Evolutionary conservation across 2,329 filamentous ascomycete species (phyloP), one percentile per base, ranked within the genome.

Genomic region (Calonectria honghensis): DNA sequence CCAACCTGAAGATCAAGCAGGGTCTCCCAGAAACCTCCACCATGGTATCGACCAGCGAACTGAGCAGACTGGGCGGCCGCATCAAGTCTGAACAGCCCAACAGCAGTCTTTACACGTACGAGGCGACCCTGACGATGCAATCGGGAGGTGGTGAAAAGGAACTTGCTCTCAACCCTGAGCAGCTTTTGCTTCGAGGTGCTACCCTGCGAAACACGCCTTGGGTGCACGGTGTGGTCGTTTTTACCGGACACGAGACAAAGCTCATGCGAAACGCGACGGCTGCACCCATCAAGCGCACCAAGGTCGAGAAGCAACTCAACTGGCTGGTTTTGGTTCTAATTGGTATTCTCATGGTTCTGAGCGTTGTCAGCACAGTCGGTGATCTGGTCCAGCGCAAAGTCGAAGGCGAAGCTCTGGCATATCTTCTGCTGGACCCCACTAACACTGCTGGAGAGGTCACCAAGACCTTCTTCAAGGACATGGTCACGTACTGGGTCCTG

Each of bases 1-100:
- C 97, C 27, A 99, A 99, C 83, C 88, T 99, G 79, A 99, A 99
- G 87, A 98, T 99, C 87, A 99, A 99, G 87, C 97, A 99, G 87
- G 96, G 93, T 2, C 93, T 98, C 69, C 96, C 97, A 0, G 97
- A 99, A 87, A 99, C 97, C 0, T 93, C 94, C 18, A 90, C 94
- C 75, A 89, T 98, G 83, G 96, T 99, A 73, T 98, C 95, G 82
- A 92, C 96, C 24, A 93, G 91, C 77, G 96, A 98, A 81, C 88
- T 99, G 76, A 95, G 95, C 82, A 91, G 96, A 75, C 87, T 99
- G 4, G 94, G 95, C 61, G 97, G 97, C 37, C 94, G 94, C 76
- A 89, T 99, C 80, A 94, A 95, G 80, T 98, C 96, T 1, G 97
- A 99, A 86, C 97, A 98, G 84, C 97, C 97, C 29, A 99, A 99